Evolutionary conservation across 2,329 filamentous ascomycete genomes (phyloP), one percentile per base, ranked within the genome.

Genomic region (Beauveria rudraprayagi): DNA sequence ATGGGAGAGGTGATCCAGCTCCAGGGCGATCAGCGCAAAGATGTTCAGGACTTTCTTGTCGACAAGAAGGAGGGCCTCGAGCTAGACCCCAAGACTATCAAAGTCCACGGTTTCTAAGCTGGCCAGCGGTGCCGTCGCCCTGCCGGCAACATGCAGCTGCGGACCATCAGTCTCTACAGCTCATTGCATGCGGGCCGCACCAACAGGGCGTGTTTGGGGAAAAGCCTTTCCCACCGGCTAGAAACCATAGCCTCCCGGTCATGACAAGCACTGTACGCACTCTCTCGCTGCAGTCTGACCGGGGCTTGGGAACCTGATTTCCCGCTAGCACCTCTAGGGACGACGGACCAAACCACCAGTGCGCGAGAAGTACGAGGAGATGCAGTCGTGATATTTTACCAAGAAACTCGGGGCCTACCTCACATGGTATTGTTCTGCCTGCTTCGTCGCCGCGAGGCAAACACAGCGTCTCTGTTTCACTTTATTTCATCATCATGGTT

Each of bases 1-100:
- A 96, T 97, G 91, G 93, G 93, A 76, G 92, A 97, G 84, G 93
- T 97, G 84, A 97, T 99, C 75, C 94, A 99, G 84, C 89, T 99
- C 74, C 94, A 99, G 80, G 94, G 94, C 73, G 94, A 99, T 78
- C 94, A 99, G 84, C 93, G 94, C 80, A 96, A 96, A 81, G 92
- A 96, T 86, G 90, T 97, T 76, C 90, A 95, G 78, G 92, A 97
- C 75, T 99, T 97, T 83, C 87, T 97, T 78, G 87, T 87, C 79
- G 90, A 96, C 81, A 95, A 96, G 85, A 91, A 92, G 79, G 90
- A 92, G 74, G 93, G 93, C 72, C 85, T 97, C 72, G 91, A 91
- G 77, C 88, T 97, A 75, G 91, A 97, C 80, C 83, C 87, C 77
- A 96, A 97, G 86, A 95, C 89, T 80, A 96, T 97, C 81, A 97